Evolutionary conservation across 257 asterid species (phyloP), one percentile per base, ranked within the genome.

Genomic region (Salvia rosmarinus): DNA sequence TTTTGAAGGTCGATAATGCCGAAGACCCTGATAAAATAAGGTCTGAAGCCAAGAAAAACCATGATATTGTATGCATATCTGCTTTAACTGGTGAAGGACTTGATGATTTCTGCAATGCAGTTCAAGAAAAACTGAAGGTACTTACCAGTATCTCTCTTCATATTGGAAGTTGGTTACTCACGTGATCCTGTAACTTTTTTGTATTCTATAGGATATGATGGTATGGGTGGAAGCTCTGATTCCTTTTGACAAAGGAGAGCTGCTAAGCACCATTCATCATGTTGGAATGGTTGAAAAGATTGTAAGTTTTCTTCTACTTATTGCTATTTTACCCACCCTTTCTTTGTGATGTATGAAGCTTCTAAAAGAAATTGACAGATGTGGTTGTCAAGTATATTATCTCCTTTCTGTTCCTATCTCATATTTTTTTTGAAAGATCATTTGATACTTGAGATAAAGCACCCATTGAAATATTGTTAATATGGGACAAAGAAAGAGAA

Each of bases 151-250:
- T 59, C 63, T 51, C 34, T 69, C 10, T 62, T 46, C 34, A 34
- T 30, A 14, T 40, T n/a, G 28, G 47, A 42, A 54, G 70, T 44
- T 34, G 42, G 10, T 65, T 57, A 49, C 49, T 55, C 58, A 21
- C 49, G 37, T 55, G 59, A 25, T 43, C 70, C 72, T 43, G 71
- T 44, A 23, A 49, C 40, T 43, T 14, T 60, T 72, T 52, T 52
- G 23, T 58, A 17, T 75, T 72, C 35, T 23, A 56, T 68, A 94
- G 99, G 96, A 94, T 84, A 80, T 78, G 66, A 91, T 94, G 99
- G 96, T 94, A 42, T 91, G 97, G 99, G 86, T 94, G 67, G 99
- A 94, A 85, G 99, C 97, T 75, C 76, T 94, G 81, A 88, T 94
- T 64, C 99, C 99, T 1, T 94, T 94, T 67, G 95, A 91, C 77